phyloP scores from a whole-genome alignment of 2,329 filamentous ascomycete genomes.

The Microsporum ferrugineum region DNA sequence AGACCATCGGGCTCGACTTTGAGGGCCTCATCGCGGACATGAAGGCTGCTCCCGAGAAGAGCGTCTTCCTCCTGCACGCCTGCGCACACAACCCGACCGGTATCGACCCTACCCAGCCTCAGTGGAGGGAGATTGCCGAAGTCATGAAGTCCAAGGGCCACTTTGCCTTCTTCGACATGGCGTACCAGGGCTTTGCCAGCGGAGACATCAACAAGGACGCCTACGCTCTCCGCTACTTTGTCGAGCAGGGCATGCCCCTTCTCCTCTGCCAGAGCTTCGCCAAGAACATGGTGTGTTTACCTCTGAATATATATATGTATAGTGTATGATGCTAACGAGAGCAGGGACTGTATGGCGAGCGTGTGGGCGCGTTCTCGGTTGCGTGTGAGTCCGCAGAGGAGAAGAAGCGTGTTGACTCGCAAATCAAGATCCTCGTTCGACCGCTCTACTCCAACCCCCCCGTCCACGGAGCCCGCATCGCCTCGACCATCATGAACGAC shows the following conservation, averaged over 20 bases:
- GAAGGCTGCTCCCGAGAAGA: conserved; percentile 74
- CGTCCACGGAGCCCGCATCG: conserved; percentile 89
- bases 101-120: conserved; percentile 80
- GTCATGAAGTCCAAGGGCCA: conserved; percentile 77
- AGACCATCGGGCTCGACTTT: conserved; percentile 96
- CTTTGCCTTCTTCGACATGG: conserved; percentile 98
- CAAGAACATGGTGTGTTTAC: conserved; percentile 79
- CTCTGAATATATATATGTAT: background rate
- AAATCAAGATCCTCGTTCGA: conserved; percentile 96
- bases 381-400: conserved; percentile 76
- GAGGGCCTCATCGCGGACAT: conserved; percentile 85
- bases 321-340: background rate
- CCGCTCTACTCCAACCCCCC: conserved; percentile 98
- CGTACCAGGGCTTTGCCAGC: conserved; percentile 95
- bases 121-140: conserved; percentile 84
- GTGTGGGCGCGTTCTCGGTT: conserved; percentile 91
- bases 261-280: conserved; percentile 88
- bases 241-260: conserved; percentile 81
- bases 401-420: conserved; percentile 90
- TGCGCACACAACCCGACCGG: conserved; percentile 98
- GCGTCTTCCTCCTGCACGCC: conserved; percentile 86
- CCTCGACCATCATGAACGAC: conserved; percentile 81
- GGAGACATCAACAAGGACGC: conserved; percentile 87
- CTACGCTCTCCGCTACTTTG: conserved; percentile 85
- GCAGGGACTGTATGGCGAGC: conserved; percentile 92